These are phyloP conservation scores for Tetratostichococcus sp. DNA, from an alignment of 139 green algal species.

Conservation along the genomic window DNA sequence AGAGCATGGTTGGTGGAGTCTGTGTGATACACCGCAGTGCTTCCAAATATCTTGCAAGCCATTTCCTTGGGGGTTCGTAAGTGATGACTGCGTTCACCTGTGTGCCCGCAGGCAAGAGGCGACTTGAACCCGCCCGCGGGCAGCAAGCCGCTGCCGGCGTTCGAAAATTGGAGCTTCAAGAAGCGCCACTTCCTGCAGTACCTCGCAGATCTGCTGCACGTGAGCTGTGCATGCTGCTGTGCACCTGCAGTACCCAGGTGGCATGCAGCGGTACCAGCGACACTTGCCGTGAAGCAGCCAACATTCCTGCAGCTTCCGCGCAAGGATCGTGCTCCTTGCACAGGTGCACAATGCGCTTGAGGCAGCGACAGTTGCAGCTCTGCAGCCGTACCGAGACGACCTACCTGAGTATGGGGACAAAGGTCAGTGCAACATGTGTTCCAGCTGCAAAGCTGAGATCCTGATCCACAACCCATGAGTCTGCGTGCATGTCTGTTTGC, in stretches of 20 bases:
- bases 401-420: background rate
- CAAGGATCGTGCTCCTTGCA: too few species aligned
- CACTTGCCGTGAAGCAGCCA: too few species aligned
- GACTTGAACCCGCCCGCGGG: slow-evolving; percentile 5
- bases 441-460: too few species aligned
- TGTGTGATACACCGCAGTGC: too few species aligned
- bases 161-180: slow-evolving; percentile 22
- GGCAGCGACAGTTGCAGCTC: slow-evolving; percentile 6
- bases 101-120: background rate
- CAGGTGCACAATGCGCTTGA: slow-evolving; percentile 17
- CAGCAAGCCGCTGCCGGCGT: slow-evolving; percentile 11
- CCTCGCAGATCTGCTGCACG: slow-evolving; percentile 13
- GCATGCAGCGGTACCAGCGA: too few species aligned
- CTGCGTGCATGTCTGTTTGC: background rate
- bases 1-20: too few species aligned
- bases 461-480: too few species aligned
- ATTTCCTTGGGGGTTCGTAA: too few species aligned
- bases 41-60: too few species aligned
- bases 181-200: slow-evolving; percentile 24
- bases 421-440: background rate
- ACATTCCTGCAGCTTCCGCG: too few species aligned
- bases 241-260: too few species aligned
- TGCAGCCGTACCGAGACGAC: background rate
- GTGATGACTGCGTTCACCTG: background rate
- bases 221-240: too few species aligned